Evolutionary conservation across 108 stramenopile species (phyloP), one percentile per base, ranked within the genome.

Genomic region (Pseudonitzschia multiseries): DNA sequence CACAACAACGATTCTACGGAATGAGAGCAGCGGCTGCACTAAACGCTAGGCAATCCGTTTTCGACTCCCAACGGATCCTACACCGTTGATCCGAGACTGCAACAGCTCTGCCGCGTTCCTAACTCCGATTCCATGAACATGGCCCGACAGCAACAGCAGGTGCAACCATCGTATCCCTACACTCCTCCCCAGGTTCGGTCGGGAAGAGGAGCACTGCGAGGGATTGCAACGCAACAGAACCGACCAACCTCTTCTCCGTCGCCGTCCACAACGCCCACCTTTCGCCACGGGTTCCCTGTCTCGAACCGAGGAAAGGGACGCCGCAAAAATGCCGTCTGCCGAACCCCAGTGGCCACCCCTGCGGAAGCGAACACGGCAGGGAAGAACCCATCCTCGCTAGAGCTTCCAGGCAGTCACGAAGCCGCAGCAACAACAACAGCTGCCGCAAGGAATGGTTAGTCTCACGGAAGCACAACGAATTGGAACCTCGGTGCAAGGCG

Each of bases 251-350:
- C 57, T 24, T 0, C 53, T 0, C 20, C 73, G 0, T 69, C 70
- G 36, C 73, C 74, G 27, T 18, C 69, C 32, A 74, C 70, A 26
- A 70, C 63, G 6, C 79, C 76, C 24, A 20, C 68, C 26, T 40
- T 69, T 26, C 62, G 68, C 8, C 61, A 56, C 14, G 65, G 76
- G 6, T 79, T 76, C 51, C 75, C 83, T 24, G 79, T 84, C 4
- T 84, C 83, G 17, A 80, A 84, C 31, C 67, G 83, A 12, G 83
- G 83, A 44, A 84, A 79, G 69, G 83, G 83, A 4, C 27, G 26
- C 22, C 76, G 77, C 31, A 61, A 51, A n/a, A 27, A 43, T 2
- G 43, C 66, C 22, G 63, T 17, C 24, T 40, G 65, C 66, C 53
- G 67, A 44, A 40, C 32, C 14, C 44, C 67, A 12, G 41, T 65